Evolutionary conservation across 352 stramenopile genomes (phyloP).

Genomic region (Phytophthora pseudosyringae): DNA sequence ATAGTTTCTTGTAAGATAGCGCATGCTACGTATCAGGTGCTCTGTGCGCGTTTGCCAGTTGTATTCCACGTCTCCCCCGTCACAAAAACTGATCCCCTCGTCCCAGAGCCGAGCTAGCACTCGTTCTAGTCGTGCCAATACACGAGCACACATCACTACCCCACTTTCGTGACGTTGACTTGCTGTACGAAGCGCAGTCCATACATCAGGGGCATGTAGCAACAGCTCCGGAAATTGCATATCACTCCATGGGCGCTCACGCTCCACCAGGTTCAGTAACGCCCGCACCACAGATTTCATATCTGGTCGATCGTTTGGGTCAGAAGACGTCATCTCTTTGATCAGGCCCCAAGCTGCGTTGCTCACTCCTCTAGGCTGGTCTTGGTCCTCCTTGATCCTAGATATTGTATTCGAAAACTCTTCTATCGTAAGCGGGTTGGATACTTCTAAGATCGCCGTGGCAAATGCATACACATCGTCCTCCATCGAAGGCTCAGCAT

Average conservation of each 20-base stretch:
- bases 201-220: constrained; percentile 38
- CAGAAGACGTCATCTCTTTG: constrained; percentile 16
- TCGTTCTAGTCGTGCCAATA: constrained; percentile 32
- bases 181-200: constrained; percentile 35
- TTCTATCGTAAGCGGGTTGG: constrained; percentile 5
- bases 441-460: constrained; percentile 12
- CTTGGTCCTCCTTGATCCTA: constrained; percentile 9
- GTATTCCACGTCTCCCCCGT: constrained; percentile 24
- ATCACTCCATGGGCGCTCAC: constrained; percentile 34
- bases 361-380: constrained; percentile 5
- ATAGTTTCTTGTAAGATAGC: constrained; percentile 31
- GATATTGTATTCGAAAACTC: background rate
- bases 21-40: constrained; percentile 38
- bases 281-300: constrained; percentile 30
- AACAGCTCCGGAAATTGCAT: constrained; percentile 38
- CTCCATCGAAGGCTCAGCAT: constrained; percentile 2
- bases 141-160: constrained; percentile 32
- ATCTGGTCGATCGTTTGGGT: constrained; percentile 13
- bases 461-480: constrained; percentile 32
- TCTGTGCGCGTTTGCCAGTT: constrained; percentile 45
- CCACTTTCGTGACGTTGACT: constrained; percentile 27
- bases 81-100: constrained; percentile 27
- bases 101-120: constrained; percentile 38
- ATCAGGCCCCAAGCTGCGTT: constrained; percentile 13
- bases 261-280: constrained; percentile 29